Base-by-base conservation (phyloP, 169 alveolate species). In the Plasmodium chabaudi region DNA sequence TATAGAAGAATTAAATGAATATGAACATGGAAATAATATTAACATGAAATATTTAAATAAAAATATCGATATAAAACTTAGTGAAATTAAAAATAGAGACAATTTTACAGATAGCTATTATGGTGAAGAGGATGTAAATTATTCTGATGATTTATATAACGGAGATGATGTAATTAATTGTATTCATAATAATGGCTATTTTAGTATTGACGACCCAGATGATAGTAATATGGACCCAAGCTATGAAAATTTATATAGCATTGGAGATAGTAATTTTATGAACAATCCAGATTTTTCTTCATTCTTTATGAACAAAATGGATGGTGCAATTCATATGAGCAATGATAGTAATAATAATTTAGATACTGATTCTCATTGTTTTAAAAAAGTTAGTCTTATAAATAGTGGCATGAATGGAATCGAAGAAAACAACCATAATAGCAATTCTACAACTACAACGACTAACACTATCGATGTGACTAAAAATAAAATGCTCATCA, bases 401-500 rank as follows among this genome's bases (percentile, higher is more conserved):
- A 77, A 64, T 6, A 21, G 46, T n/a, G n/a, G 64, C 23, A 6
- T 53, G 9, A 77, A 64, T 13, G 19, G 7, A 12, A 57, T 25
- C 5, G 19, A 57, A 9, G 59, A 47, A 47, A 51, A 49, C 1
- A 25, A 23, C 44, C 47, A 53, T 23, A 63, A 72, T 13, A 34
- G 27, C 12, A 75, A 67, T 39, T 47, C 46, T 64, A 21, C 88
- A 4, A 73, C 88, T 0, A 53, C 88, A 9, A 73, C 88, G 0
- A 51, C 65, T 5, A 77, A n/a, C 34, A n/a, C 21, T 10, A 65
- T 49, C 46, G 39, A 39, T 13, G 7, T 9, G 2, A 10, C 9
- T 13, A 10, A 69, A 17, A 39, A 23, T 19, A 21, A 55, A 21
- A 34, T 17, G 5, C 4, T 19, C 51, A 57, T 44, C 19, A 61